Conservation (phyloP, 2,329 filamentous ascomycete species). For the Daldinia sp. region DNA sequence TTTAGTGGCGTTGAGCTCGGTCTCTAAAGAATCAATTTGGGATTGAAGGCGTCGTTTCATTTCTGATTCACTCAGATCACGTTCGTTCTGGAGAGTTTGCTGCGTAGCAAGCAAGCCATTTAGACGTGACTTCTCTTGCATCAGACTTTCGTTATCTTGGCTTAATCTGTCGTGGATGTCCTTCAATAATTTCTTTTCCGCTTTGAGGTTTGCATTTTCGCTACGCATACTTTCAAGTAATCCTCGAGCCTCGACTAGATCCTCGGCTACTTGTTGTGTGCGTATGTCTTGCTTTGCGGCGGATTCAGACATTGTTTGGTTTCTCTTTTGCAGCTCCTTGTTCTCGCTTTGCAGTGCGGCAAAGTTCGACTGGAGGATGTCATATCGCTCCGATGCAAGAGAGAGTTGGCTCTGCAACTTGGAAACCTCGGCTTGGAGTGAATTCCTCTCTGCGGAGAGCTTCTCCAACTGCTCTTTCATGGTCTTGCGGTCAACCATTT, state of each 20-base stretch:
- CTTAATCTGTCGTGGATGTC: slow-evolving; percentile 89
- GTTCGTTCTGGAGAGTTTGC: slow-evolving; percentile 91
- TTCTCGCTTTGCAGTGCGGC: slow-evolving; percentile 87
- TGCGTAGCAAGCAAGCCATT: slow-evolving; percentile 86
- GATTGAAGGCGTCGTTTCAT: slow-evolving; percentile 81
- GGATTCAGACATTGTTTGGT: slow-evolving; percentile 79
- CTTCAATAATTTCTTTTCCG: slow-evolving; percentile 95
- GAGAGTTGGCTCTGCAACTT: slow-evolving; percentile 83
- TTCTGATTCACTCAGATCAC: slow-evolving; percentile 86
- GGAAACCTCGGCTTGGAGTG: slow-evolving; percentile 84
- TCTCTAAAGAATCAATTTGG: slow-evolving; percentile 82
- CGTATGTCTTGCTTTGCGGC: slow-evolving; percentile 90
- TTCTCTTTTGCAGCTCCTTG: slow-evolving; percentile 84
- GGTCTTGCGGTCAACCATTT: slow-evolving; percentile 81
- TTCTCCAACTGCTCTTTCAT: slow-evolving; percentile 87
- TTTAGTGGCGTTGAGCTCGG: slow-evolving; percentile 81
- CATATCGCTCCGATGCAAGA: slow-evolving; percentile 84
- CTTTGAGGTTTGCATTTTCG: slow-evolving; percentile 92
- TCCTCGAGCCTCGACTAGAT: slow-evolving; percentile 87
- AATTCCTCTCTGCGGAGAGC: slow-evolving; percentile 83
- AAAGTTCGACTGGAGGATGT: slow-evolving; percentile 91
- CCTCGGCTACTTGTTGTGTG: slow-evolving; percentile 92
- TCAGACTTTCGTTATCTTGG: slow-evolving; percentile 86
- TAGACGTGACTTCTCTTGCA: slow-evolving; percentile 85
- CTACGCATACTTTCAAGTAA: slow-evolving; percentile 88